Percentiles rank a stretch among this genome's conserved stretches.
phyloP scores from a whole-genome alignment of 192 early-diverging fungal species.

The Podila minutissima region DNA sequence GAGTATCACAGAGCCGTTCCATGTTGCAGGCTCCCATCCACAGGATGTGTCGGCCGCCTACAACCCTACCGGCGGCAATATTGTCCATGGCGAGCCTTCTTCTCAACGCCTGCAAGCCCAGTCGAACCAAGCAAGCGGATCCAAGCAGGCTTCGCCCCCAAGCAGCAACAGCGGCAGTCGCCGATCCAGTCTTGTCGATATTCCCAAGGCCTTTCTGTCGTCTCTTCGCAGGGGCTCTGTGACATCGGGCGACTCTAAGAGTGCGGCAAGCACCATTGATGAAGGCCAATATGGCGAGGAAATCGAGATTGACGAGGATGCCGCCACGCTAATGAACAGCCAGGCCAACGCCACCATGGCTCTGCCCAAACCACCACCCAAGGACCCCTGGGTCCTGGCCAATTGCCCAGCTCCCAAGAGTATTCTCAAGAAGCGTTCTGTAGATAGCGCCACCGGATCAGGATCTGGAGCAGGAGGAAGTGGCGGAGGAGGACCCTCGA shows the following conservation, averaged over 20 bases:
- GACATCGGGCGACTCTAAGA: background rate
- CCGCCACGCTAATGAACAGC: background rate
- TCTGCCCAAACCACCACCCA: conserved; percentile 3
- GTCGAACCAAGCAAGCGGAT: background rate
- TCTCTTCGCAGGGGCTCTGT: conserved; percentile 25
- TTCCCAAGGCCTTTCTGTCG: conserved; percentile 28
- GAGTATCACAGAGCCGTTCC: background rate
- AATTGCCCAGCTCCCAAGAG: background rate
- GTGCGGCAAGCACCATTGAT: background rate
- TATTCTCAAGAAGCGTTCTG: conserved; percentile 20
- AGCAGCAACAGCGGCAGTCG: conserved; percentile 8
- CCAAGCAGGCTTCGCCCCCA: conserved; percentile 3
- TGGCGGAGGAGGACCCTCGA: background rate
- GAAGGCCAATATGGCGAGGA: background rate
- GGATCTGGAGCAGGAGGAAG: background rate
- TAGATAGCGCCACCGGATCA: background rate
- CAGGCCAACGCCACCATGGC: conserved; percentile 11
- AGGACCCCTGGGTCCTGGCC: background rate
- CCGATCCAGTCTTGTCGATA: conserved; percentile 26
- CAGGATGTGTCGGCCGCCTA: background rate
- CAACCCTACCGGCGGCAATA: conserved; percentile 2
- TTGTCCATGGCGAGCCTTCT: background rate
- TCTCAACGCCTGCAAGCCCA: background rate
- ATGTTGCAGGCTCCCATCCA: background rate
- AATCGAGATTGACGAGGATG: background rate